A percentile compares a stretch with the other conserved stretches of the same genome.
Evolutionary conservation across 352 stramenopile genomes (phyloP).

Genomic region (Phytophthora ramorum): DNA sequence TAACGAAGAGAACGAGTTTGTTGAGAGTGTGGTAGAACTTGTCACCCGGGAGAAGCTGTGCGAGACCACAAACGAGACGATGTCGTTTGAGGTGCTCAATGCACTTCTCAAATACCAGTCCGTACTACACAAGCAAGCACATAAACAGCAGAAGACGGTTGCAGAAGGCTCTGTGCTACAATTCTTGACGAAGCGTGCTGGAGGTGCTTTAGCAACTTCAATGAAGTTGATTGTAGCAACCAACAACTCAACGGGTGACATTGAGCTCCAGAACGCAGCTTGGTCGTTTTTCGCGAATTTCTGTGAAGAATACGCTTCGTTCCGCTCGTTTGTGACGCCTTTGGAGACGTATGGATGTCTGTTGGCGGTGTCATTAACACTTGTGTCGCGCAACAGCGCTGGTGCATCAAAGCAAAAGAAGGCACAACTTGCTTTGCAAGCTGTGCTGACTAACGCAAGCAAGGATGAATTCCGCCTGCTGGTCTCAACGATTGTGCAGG

Average conservation of each 20-base stretch:
- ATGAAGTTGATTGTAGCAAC: constrained; percentile 52
- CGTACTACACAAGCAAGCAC: constrained; percentile 25
- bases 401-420: constrained; percentile 9
- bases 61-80: constrained; percentile 12
- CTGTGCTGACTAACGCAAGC: constrained; percentile 63
- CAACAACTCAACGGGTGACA: constrained; percentile 4
- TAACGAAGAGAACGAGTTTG: constrained; percentile 42
- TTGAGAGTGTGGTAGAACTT: constrained; percentile 36
- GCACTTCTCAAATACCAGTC: constrained; percentile 64
- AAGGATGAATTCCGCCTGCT: constrained; percentile 79
- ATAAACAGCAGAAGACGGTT: constrained; percentile 11
- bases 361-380: constrained; percentile 53
- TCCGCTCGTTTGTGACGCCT: constrained; percentile 47
- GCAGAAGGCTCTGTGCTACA: constrained; percentile 11
- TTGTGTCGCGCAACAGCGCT: constrained; percentile 14
- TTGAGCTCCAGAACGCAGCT: constrained; percentile 30
- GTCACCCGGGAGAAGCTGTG: constrained; percentile 30
- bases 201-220: constrained; percentile 41
- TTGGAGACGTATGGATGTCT: constrained; percentile 72
- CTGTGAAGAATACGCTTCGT: constrained; percentile 58
- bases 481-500: constrained; percentile 60
- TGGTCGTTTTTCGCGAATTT: constrained; percentile 64
- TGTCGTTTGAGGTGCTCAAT: constrained; percentile 56
- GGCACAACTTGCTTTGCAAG: constrained; percentile 40
- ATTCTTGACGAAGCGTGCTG: constrained; percentile 39